Base-by-base conservation (phyloP, 1,284 basidiomycete species). In the Irpex lacteus region DNA sequence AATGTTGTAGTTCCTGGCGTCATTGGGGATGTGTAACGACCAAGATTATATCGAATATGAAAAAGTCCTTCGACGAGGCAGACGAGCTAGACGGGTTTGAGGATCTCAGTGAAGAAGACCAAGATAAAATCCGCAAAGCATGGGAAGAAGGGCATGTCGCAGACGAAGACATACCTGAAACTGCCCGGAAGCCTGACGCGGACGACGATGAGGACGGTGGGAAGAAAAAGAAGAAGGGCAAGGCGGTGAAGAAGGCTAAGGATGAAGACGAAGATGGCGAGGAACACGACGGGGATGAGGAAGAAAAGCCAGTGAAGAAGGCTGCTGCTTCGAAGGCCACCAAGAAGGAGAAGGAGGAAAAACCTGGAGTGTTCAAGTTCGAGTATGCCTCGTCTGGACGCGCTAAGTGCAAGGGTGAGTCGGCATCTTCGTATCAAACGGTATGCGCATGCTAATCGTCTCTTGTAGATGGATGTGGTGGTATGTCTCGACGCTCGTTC, bases 1-100 rank as follows among this genome's bases (percentile, higher is more conserved):
- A 7, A 26, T 19, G 8, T 58, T 59, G 7, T 69, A 93, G 92
- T 69, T 73, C 79, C 55, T 94, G 89, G 89, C 85, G 91, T 68
- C 93, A 95, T 72, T 94, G 90, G 89, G 90, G 91, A 63, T 96
- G 95, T 69, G 82, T 85, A 5, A 94, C 93, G 0, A 63, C 81
- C 21, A 86, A 82, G 68, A 85, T 95, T 61, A 71, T 96, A 47
- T 74, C 75, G n/a, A 93, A 94, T 72, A 82, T 94, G 76, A 90
- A 93, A 76, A 80, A 84, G 36, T 77, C 78, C 5, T 83, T 90
- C 70, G 78, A 82, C 6, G 80, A 84, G 8, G 80, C 85, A 0
- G 80, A 84, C 9, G 92, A 91, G 0, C 77, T 92, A 37, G 91
- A 92, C 69, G 91, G 90, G 18, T 92, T 82, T 71, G 88, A 92